Evolutionary conservation across 805 yeast species (phyloP).

Genomic region (Metschnikowia corniflorae): DNA sequence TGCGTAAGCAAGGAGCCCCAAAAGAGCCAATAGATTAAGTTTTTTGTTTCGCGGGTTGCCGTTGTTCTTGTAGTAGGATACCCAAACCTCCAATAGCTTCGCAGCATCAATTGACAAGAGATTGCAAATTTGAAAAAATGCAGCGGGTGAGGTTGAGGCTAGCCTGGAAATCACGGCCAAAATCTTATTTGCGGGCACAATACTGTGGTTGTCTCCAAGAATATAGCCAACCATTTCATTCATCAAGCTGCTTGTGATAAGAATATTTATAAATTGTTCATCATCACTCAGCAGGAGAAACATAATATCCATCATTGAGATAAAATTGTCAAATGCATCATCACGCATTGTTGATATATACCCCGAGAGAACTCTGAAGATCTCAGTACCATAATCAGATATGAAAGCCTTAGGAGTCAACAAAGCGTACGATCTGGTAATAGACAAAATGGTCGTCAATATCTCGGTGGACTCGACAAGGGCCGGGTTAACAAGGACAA

Average conservation of each 20-base stretch:
- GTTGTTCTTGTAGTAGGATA: constrained; percentile 45
- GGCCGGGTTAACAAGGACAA: constrained; percentile 54
- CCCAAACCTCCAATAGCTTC: constrained; percentile 33
- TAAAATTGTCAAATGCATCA: constrained; percentile 57
- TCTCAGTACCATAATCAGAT: constrained; percentile 32
- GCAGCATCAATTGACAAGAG: constrained; percentile 25
- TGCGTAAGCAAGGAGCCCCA: constrained; percentile 44
- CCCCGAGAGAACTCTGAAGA: constrained; percentile 49
- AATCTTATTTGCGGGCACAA: constrained; percentile 37
- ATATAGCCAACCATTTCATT: constrained; percentile 39
- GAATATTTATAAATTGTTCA: constrained; percentile 26
- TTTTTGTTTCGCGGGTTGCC: constrained; percentile 78
- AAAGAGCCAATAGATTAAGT: constrained; percentile 58
- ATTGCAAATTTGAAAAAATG: constrained; percentile 32
- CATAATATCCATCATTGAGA: constrained; percentile 52
- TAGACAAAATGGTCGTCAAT: constrained; percentile 57
- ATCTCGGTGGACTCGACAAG: constrained; percentile 72
- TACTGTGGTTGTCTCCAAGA: constrained; percentile 41
- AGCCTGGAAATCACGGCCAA: constrained; percentile 36
- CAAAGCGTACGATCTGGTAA: constrained; percentile 60
- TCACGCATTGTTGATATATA: constrained; percentile 64
- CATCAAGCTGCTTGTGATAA: constrained; percentile 45
- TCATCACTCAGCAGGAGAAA: constrained; percentile 28
- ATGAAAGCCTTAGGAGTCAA: constrained; percentile 41
- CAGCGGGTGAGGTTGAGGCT: constrained; percentile 31